Evolutionary conservation across 768 basidiomycete genomes (phyloP), one percentile per base, ranked within the genome.

Genomic region (Agaricus blazei): DNA sequence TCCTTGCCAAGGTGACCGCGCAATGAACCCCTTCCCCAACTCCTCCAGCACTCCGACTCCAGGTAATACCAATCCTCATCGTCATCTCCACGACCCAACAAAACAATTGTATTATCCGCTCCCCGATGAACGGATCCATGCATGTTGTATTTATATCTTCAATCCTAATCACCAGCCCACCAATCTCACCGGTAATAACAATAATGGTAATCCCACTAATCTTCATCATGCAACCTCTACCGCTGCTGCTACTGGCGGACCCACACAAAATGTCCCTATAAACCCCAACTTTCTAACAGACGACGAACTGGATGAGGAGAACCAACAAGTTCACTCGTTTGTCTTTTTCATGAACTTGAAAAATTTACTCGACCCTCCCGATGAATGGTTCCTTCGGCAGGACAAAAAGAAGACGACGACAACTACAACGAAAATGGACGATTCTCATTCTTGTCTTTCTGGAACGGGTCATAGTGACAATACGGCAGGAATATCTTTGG

Each of bases 31-130:
- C 2, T 55, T 55, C n/a, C 54, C 54, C 11, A 7, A 44, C 12
- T 40, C 31, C 8, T 24, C 34, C 19, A n/a, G 19, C 15, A 27
- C 23, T 14, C 47, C 60, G 9, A 67, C 59, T 68, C 68, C 60
- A 80, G 78, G 58, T 79, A 75, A 74, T 78, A 77, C 68, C 77
- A 76, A 64, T 75, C 72, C 19, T 72, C 69, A 47, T 62, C 70
- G 1, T 74, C 74, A n/a, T 56, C 53, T 11, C 48, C 45, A 58
- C 53, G 62, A n/a, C 44, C 54, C 53, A 46, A 61, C 47, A 41
- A 55, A 68, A 58, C 71, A 72, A 59, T 63, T 75, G 2, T 79
- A 78, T 61, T 73, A 76, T 54, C 79, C 79, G 15, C 69, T 64
- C 12, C 72, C 72, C 1, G 69, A 75, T n/a, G 78, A 80, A 42